Evolutionary conservation across 148 eudicot genomes (phyloP).

Genomic region (Camellia granthamiana): DNA sequence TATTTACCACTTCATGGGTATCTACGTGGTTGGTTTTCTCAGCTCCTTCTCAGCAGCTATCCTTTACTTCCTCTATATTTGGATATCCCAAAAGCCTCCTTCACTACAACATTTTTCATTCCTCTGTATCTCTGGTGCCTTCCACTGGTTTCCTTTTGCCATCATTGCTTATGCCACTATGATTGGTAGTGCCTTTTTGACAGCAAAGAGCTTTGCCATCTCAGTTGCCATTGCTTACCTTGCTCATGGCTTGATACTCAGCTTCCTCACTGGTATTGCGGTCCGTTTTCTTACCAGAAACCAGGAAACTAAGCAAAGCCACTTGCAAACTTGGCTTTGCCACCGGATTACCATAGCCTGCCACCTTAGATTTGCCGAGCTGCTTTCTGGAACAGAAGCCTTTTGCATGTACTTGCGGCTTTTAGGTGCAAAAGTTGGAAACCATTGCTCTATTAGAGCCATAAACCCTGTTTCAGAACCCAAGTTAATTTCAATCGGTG

Average conservation of each 20-base stretch:
- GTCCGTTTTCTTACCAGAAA: conserved; percentile 22
- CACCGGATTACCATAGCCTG: conserved; percentile 34
- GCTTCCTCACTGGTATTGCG: conserved; percentile 27
- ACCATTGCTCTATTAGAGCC: conserved; percentile 48
- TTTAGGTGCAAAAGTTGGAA: conserved; percentile 47
- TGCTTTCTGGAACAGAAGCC: conserved; percentile 59
- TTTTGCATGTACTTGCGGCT: conserved; percentile 42
- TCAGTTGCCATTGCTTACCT: conserved; percentile 32
- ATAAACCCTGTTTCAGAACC: conserved; percentile 45
- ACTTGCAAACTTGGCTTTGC: conserved; percentile 31
- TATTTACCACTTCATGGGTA: conserved; percentile 38
- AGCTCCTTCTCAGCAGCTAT: conserved; percentile 44
- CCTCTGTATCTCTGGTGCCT: conserved; percentile 39
- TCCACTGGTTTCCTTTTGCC: conserved; percentile 49
- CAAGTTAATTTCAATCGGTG: conserved; percentile 30
- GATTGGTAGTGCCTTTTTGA: conserved; percentile 18
- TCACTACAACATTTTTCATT: conserved; percentile 32
- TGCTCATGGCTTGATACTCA: conserved; percentile 41
- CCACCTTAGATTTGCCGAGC: conserved; percentile 49
- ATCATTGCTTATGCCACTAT: conserved; percentile 29
- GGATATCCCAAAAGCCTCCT: conserved; percentile 20
- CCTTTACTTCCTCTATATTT: conserved; percentile 28
- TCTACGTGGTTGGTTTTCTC: conserved; percentile 40
- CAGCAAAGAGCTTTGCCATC: conserved; percentile 29
- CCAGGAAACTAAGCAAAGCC: conserved; percentile 15